Evolutionary conservation across 768 basidiomycete genomes (phyloP), one percentile per base, ranked within the genome.

Genomic region (Lactifluus echinatus): DNA sequence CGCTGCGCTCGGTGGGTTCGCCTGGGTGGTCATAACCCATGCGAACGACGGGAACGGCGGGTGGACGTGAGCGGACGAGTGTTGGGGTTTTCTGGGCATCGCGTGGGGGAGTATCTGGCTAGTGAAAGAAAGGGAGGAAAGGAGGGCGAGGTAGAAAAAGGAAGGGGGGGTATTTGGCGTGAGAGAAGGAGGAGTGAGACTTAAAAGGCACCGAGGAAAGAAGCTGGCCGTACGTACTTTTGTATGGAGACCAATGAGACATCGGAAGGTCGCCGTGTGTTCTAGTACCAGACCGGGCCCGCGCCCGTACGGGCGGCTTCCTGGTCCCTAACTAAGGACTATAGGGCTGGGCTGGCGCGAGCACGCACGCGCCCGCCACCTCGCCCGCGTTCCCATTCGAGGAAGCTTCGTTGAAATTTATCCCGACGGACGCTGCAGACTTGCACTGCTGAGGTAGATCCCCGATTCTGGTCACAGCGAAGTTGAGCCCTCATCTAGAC

Each of bases 41-140:
- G 58, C 28, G 23, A 59, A 33, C 8, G 58, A 59, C 11, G 58
- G 58, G 53, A 59, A 59, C 15, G 57, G 52, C 3, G 58, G 58
- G 5, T 54, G 46, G 17, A 54, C 42, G 40, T 24, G 33, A 26
- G 23, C 4, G 26, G 17, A 42, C 11, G 11, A 17, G 8, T 5
- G 42, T 33, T n/a, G 24, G 15, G 2, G 47, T 8, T 33, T 42
- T 39, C 31, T 34, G 1, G 19, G 3, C 49, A 26, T 37, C n/a
- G 17, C 26, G 7, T 39, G 12, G 44, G 53, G 14, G n/a, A n/a
- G n/a, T n/a, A n/a, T 10, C 31, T 28, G 26, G n/a, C 7, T 14
- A 2, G 23, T 10, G 21, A n/a, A 17, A 34, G n/a, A 44, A 21
- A 7, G 28, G 23, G 2, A 12, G 31, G 3, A 34, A 31, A 33